phyloP scores from a whole-genome alignment of 73 alveolate species.

The Effrenium voratum region DNA sequence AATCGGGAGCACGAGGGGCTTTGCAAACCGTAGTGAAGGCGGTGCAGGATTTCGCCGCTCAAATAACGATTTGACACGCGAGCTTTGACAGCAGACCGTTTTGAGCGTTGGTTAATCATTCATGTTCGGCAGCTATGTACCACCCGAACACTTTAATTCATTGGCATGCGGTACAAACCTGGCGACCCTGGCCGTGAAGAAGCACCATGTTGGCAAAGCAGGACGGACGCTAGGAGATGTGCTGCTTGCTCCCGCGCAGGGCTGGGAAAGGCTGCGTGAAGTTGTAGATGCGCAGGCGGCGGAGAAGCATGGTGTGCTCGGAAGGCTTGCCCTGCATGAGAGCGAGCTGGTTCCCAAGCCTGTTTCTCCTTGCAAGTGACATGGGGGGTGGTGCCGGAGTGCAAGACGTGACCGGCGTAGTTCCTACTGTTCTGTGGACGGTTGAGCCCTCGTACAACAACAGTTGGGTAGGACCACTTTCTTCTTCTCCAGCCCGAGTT shows the following conservation, averaged over 20 bases:
- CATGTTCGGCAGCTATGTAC: too few relatives aligned
- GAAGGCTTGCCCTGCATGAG: not conserved
- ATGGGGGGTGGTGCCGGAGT: not conserved
- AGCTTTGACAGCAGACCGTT: too few relatives aligned
- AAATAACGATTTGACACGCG: too few relatives aligned
- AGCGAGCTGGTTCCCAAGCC: not conserved
- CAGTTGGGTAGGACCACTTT: not conserved
- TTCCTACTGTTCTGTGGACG: not conserved
- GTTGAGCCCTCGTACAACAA: not conserved
- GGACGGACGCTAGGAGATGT: not conserved
- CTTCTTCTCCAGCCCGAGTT: not conserved
- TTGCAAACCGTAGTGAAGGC: too few relatives aligned
- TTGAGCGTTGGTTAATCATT: too few relatives aligned
- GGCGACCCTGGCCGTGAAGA: too few relatives aligned
- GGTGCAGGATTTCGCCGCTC: too few relatives aligned
- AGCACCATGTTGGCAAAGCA: not conserved
- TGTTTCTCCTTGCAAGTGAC: slow-evolving; percentile 16
- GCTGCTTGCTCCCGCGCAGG: too few relatives aligned
- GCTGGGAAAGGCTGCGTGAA: not conserved
- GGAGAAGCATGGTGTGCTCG: not conserved
- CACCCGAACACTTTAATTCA: too few relatives aligned
- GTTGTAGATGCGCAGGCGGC: not conserved
- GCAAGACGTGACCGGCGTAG: not conserved
- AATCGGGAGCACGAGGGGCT: too few relatives aligned
- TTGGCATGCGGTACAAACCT: too few relatives aligned